Evolutionary conservation across 1,284 basidiomycete genomes (phyloP), one percentile per base, ranked within the genome.

Genomic region (Agaricales sp.): DNA sequence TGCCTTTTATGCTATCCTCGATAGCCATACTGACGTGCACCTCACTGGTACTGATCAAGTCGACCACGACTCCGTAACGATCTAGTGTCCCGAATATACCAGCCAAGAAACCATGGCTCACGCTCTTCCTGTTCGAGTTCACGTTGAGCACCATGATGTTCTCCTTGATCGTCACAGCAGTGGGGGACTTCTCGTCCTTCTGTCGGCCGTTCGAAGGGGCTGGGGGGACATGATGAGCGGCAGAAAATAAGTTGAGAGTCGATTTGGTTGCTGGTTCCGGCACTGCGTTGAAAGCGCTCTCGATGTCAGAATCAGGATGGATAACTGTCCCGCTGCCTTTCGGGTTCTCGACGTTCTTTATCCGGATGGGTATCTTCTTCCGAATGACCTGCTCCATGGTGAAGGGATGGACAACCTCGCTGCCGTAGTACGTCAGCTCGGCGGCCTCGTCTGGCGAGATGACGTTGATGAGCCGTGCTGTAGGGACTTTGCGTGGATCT

Each of bases 321-420:
- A 99, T 98, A 58, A 98, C 89, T 0, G 95, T 98, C 30, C 95
- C 95, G 13, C 77, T 70, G 2, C 95, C 95, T 1, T 63, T 59
- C 0, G 95, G 93, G 60, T 97, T 98, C 64, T 94, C 87, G 30
- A 99, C 95, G 59, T 99, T 99, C 69, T 99, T 99, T 61, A 99
- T 99, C 47, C 96, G 80, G 55, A 99, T 98, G 14, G 95, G 96
- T 53, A 99, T 96, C 57, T 82, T 82, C 49, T 76, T 78, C 26
- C 92, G 82, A 59, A 98, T 98, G 50, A 87, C 94, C 73, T 98
- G 94, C 62, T 99, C 95, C 95, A 99, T 99, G 35, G 95, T 97
- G 69, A 99, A 99, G 0, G 95, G 95, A 68, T 99, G 95, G 24
- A 99, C 92, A 53, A 99, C 95, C 65, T 99, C 96, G 56, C 87